Base-by-base conservation (phyloP, 306 rosid genomes). In the Quercus glauca region DNA sequence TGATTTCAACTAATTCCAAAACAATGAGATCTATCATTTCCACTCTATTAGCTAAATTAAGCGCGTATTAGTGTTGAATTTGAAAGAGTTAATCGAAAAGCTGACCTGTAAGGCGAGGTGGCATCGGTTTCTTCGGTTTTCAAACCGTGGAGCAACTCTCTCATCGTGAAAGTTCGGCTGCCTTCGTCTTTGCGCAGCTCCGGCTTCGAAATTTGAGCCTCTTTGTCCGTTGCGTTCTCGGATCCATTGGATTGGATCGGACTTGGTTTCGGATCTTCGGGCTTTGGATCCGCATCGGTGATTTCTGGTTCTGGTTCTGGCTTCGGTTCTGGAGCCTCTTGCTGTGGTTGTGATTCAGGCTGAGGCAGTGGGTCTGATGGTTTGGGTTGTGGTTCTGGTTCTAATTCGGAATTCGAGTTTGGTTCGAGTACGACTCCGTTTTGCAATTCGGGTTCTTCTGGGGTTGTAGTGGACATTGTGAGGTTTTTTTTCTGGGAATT, bases 131-230 rank as follows among this genome's bases (percentile, higher is more conserved):
- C 86, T 49, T 83, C 89, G 61, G 75, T 87, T 28, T 96, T 96
- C 88, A 96, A 80, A 64, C 99, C 99, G 58, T 77, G 71, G 10
- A 96, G 88, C 84, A 96, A 79, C 84, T 96, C 98, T 71, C 99
- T 87, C 99, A 96, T 96, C 7, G 99, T 93, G 88, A 96, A 96
- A 4, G 99, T 93, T 59, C 98, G 94, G 81, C 78, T 96, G 33
- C 99, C 99, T 86, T 89, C 93, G 75, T 96, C 94, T 69, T 90
- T 90, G 26, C 88, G 87, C 75, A 96, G 88, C 84, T 87, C 85
- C 1, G 92, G 90, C 5, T 60, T 75, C 4, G 90, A 53, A 64
- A 11, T 26, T 18, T 29, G 74, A 4, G 80, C 78, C 6, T 59
- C 61, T 2, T 74, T 67, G 26, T 41, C 45, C 12, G 80, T 33